Conservation (phyloP, 2,329 filamentous ascomycete genomes). For the Trichocomaceae sp. region DNA sequence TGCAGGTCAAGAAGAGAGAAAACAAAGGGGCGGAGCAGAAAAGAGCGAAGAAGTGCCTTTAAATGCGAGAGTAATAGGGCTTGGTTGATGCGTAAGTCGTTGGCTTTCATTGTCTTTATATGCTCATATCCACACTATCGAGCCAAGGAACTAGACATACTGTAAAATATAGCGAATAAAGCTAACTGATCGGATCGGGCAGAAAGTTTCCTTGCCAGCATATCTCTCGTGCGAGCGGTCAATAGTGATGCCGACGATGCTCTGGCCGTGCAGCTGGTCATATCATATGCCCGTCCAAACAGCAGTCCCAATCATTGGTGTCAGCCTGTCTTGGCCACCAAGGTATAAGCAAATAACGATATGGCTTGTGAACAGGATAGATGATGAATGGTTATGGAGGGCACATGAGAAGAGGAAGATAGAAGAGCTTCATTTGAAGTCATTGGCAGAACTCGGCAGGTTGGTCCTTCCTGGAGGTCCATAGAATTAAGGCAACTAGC, state of each 20-base stretch:
- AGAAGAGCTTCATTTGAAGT: neutral
- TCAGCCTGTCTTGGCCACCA: neutral
- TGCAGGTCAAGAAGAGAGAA: neutral
- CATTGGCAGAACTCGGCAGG: neutral
- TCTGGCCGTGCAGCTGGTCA: neutral
- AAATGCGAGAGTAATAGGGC: neutral
- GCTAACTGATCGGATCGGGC: neutral
- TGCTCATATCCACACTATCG: neutral
- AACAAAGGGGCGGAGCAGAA: neutral
- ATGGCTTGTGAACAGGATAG: neutral
- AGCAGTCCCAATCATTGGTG: neutral
- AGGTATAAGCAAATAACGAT: conserved; percentile 7
- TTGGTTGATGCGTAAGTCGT: neutral
- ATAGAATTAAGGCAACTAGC: neutral
- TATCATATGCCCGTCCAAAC: neutral
- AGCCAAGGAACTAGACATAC: neutral
- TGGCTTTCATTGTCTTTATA: conserved; percentile 6
- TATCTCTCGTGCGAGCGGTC: neutral
- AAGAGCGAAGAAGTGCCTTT: neutral
- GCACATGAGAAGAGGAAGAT: neutral
- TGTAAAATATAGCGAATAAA: neutral
- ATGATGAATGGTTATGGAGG: neutral
- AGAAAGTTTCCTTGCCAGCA: neutral
- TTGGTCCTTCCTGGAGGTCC: conserved; percentile 3
- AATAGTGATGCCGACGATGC: neutral